These are phyloP conservation scores for Arabidopsis thaliana DNA, from an alignment of 345 rosid species.

Conservation along the genomic window TAIR10.1 NC_003070.9:27162001-27162500, in stretches of 20 bases:
- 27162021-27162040: constrained; percentile 9
- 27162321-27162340: background rate
- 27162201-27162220: background rate
- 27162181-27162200: too few species aligned
- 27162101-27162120: constrained; percentile 2
- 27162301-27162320: background rate
- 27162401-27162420: background rate
- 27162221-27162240: background rate
- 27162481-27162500: constrained; percentile 35
- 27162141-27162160: background rate
- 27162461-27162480: constrained; percentile 16
- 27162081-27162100: constrained; percentile 31
- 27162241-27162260: background rate
- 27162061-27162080: constrained; percentile 2
- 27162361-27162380: background rate
- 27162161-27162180: background rate
- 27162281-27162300: background rate
- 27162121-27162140: background rate
- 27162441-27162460: constrained; percentile 2
- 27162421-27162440: background rate
- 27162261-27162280: too few species aligned
- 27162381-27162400: background rate
- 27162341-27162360: background rate
- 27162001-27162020: constrained; percentile 1
- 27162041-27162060: constrained; percentile 21